Evolutionary conservation across 2,329 filamentous ascomycete species (phyloP).

Genomic region (Pseudogymnoascus sp.): DNA sequence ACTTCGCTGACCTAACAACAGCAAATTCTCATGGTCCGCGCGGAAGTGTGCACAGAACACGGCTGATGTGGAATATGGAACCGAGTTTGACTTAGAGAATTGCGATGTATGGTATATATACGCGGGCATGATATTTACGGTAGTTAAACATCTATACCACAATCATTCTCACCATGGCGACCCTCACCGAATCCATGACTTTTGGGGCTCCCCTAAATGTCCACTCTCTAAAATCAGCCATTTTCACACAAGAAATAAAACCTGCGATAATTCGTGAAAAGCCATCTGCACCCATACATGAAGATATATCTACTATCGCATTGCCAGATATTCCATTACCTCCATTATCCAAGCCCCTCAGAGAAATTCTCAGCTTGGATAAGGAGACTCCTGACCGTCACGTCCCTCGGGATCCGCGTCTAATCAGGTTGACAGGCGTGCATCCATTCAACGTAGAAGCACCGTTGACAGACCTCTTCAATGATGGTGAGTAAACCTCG

Average conservation of each 20-base stretch:
- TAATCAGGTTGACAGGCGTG: conserved; percentile 79
- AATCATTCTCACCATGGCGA: not conserved
- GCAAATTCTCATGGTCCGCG: not conserved
- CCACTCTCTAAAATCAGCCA: not conserved
- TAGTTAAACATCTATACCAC: not conserved
- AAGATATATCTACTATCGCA: not conserved
- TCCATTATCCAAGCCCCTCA: conserved; percentile 49
- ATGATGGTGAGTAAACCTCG: conserved; percentile 29
- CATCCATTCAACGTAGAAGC: conserved; percentile 91
- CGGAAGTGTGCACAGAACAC: not conserved
- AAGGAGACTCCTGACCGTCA: conserved; percentile 75
- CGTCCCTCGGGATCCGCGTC: conserved; percentile 68
- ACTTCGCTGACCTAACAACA: not conserved
- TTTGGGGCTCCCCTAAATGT: not conserved
- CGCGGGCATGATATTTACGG: not conserved
- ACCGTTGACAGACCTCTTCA: conserved; percentile 67
- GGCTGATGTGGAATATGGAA: not conserved
- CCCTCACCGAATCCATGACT: not conserved
- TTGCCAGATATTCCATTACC: conserved; percentile 47
- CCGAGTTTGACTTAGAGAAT: not conserved
- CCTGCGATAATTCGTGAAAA: not conserved
- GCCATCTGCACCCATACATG: not conserved
- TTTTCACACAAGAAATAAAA: not conserved
- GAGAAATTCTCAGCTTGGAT: conserved; percentile 63
- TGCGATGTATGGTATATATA: not conserved